Percentiles rank a stretch among this genome's conserved stretches.
These are phyloP conservation scores for Blastobotrys ciferrii DNA, from an alignment of 1,139 yeast genomes.

Conservation along the genomic window DNA sequence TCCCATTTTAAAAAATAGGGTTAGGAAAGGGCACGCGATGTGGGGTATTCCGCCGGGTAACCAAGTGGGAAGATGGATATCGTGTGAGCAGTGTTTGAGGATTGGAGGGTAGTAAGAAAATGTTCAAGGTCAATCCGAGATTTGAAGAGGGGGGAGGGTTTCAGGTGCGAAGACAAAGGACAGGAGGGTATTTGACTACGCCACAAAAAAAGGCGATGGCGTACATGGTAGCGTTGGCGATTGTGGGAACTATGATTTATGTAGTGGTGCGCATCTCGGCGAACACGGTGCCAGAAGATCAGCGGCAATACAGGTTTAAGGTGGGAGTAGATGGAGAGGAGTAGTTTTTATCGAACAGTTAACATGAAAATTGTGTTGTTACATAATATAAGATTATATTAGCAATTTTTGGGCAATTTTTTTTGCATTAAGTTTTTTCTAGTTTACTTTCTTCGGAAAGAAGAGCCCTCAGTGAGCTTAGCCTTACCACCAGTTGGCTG, in stretches of 20 bases:
- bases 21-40: too few relatives aligned
- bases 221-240: conserved; percentile 20
- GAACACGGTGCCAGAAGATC: conserved; percentile 3
- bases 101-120: background rate
- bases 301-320: background rate
- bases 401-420: conserved; percentile 7
- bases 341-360: background rate
- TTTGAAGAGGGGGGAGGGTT: background rate
- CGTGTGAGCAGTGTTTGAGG: too few relatives aligned
- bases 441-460: conserved; percentile 96
- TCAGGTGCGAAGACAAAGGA: background rate
- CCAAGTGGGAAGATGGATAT: too few relatives aligned
- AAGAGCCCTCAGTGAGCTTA: conserved; percentile 97
- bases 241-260: conserved; percentile 17
- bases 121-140: background rate
- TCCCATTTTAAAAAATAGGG: too few relatives aligned
- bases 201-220: conserved; percentile 25
- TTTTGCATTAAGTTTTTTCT: conserved; percentile 3
- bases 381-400: background rate
- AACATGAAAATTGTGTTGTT: background rate
- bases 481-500: conserved; percentile 99
- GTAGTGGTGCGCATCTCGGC: conserved; percentile 8
- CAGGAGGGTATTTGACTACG: conserved; percentile 18
- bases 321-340: background rate
- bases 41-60: too few relatives aligned